Conservation (phyloP, 1,284 basidiomycete species). For the Ceratobasidium sp. region DNA sequence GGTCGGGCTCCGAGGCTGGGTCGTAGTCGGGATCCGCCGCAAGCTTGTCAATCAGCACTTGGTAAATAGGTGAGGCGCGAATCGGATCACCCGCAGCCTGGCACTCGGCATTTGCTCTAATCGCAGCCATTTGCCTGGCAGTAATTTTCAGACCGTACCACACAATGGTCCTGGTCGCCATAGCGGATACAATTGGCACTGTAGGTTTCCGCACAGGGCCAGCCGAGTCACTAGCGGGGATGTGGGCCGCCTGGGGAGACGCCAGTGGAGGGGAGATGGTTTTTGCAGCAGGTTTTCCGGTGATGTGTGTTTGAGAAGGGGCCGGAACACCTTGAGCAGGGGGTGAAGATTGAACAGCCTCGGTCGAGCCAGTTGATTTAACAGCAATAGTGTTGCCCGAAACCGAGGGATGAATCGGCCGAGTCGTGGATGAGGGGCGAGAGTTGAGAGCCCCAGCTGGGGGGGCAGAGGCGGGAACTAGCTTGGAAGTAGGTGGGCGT, state of each 20-base stretch:
- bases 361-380: too few relatives aligned
- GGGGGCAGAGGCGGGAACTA: too few relatives aligned
- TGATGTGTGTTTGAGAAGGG: neutral
- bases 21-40: constrained; percentile 8
- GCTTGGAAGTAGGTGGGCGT: too few relatives aligned
- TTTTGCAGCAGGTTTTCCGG: neutral
- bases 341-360: too few relatives aligned
- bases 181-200: neutral
- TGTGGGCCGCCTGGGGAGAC: neutral
- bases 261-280: neutral
- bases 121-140: neutral
- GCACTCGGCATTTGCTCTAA: neutral
- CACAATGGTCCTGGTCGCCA: neutral
- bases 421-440: too few relatives aligned
- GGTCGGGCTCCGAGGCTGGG: constrained; percentile 2
- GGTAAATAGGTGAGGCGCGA: neutral
- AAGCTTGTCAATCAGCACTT: constrained; percentile 6
- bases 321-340: neutral
- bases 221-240: neutral
- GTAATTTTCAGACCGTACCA: constrained; percentile 3
- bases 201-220: neutral
- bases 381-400: too few relatives aligned
- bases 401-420: too few relatives aligned
- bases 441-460: too few relatives aligned
- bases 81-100: neutral